Percentiles rank a stretch among this genome's conserved stretches.
phyloP scores from a whole-genome alignment of 164 flowering plant species.

The Nymphaea thermarum region DNA sequence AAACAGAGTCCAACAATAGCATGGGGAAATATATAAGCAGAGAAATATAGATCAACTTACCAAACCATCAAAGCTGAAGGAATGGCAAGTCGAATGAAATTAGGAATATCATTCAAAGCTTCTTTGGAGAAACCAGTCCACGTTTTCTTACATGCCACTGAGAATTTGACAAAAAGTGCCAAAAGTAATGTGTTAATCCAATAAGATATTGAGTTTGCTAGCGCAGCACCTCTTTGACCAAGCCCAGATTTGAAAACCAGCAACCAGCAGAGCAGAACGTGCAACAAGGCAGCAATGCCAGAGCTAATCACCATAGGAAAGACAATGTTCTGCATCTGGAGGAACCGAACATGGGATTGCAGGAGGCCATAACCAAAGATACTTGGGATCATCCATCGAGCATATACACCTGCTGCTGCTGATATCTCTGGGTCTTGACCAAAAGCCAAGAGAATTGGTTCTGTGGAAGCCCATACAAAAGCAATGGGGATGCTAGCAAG shows the following conservation, averaged over 20 bases:
- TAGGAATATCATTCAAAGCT: slow-evolving; percentile 8
- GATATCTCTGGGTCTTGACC: slow-evolving; percentile 17
- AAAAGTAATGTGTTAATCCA: slow-evolving; percentile 16
- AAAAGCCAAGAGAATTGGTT: slow-evolving; percentile 8
- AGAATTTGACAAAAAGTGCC: slow-evolving; percentile 12
- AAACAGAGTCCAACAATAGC: not conserved
- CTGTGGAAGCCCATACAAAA: slow-evolving; percentile 14
- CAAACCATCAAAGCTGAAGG: slow-evolving; percentile 19
- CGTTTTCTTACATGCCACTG: slow-evolving; percentile 12
- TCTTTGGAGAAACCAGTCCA: slow-evolving; percentile 18
- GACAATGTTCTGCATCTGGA: slow-evolving; percentile 13
- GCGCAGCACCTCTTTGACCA: slow-evolving; percentile 16
- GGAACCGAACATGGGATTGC: slow-evolving; percentile 11
- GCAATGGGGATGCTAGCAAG: slow-evolving; percentile 12
- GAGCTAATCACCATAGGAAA: slow-evolving; percentile 15
- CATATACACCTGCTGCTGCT: slow-evolving; percentile 11
- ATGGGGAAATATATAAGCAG: not conserved
- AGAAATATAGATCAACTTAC: slow-evolving; percentile 1
- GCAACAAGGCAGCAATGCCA: slow-evolving; percentile 10
- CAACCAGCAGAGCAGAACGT: slow-evolving; percentile 13
- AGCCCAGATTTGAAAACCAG: slow-evolving; percentile 15
- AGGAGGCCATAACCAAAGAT: slow-evolving; percentile 14
- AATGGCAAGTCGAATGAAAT: slow-evolving; percentile 12
- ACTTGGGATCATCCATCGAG: slow-evolving; percentile 19
- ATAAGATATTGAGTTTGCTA: slow-evolving; percentile 14